Percentiles rank a stretch among this genome's conserved stretches.
Evolutionary conservation across 495 filamentous ascomycete genomes (phyloP).

Genomic region (Cryomyces minteri): DNA sequence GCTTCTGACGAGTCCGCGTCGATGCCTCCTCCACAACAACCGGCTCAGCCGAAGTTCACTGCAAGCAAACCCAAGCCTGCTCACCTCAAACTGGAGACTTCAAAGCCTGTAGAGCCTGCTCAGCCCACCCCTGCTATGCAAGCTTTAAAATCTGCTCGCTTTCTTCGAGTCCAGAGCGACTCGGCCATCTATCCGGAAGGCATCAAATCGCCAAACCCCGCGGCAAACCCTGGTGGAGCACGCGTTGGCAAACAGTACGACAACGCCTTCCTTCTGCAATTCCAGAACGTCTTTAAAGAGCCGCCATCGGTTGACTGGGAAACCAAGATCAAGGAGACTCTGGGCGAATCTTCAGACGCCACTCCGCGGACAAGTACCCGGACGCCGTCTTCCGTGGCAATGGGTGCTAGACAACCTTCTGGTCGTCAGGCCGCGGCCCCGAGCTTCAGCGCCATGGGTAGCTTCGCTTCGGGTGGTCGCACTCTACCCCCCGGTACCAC

Average conservation of each 20-base stretch:
- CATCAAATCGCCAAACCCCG: conserved; percentile 74
- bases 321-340: conserved; percentile 59
- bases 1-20: conserved; percentile 12
- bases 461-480: conserved; percentile 33
- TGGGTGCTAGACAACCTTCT: conserved; percentile 28
- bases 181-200: conserved; percentile 52
- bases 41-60: conserved; percentile 15
- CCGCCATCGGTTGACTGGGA: conserved; percentile 89
- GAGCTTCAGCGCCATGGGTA: conserved; percentile 42
- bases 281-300: conserved; percentile 84
- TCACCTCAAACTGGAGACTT: conserved; percentile 67
- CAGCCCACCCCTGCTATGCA: conserved; percentile 87
- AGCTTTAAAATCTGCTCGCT: conserved; percentile 71
- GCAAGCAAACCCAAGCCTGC: conserved; percentile 52
- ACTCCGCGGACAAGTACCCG: conserved; percentile 33
- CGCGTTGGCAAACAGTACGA: conserved; percentile 81
- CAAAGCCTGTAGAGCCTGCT: conserved; percentile 64
- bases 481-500: conserved; percentile 52
- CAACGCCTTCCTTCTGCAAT: conserved; percentile 90
- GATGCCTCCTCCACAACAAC: conserved; percentile 21
- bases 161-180: conserved; percentile 50
- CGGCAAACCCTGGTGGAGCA: conserved; percentile 58
- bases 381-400: conserved; percentile 33
- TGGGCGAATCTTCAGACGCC: conserved; percentile 60
- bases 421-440: conserved; percentile 24